Base-by-base conservation (phyloP, 305 asterid genomes). In the Nicotiana rustica region DNA sequence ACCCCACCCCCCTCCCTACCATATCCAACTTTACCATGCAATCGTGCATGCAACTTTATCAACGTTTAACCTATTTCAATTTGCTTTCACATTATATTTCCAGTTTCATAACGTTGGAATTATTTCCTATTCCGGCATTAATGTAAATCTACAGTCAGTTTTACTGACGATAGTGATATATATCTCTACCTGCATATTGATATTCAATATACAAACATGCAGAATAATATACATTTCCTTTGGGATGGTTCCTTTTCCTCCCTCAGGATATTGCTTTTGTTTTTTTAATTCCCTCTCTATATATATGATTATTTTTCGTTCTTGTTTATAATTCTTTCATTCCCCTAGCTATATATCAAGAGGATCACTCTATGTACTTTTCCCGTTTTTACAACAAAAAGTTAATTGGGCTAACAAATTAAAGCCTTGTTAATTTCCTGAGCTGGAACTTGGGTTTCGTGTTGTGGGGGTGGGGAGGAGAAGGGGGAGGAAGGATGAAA, bases 91-190 rank as follows among this genome's bases (percentile, higher is more conserved):
- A 41, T 70, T 35, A n/a, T 5, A 41, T 44, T 73, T 49, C 64
- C 41, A 49, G 41, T 49, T 12, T 6, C 41, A 52, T 13, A 10
- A 52, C 17, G 17, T 52, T 52, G 57, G 15, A 49, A 10, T 49
- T 49, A 13, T 47, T 13, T 12, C 33, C 38, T 55, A 10, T 47
- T 71, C 79, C 38, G 13, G 14, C 79, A 73, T 13, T 25, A 73
- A 47, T 25, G 13, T 21, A 44, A 49, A 12, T 49, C 8, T 73
- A 49, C 62, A 13, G 79, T 73, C 15, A 73, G 44, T 5, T 49
- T 73, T 73, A 73, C 79, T 49, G 79, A 73, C 64, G 14, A 49
- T 70, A 55, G 18, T 13, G 17, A 14, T 55, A 55, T 14, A 4
- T 17, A 5, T 57, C 9, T 57, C 64, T 52, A 52, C 15, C 3